A percentile compares a stretch with the other conserved stretches of the same genome.
phyloP scores from a whole-genome alignment of 495 filamentous ascomycete genomes.

The Aspergillus kassunensis region DNA sequence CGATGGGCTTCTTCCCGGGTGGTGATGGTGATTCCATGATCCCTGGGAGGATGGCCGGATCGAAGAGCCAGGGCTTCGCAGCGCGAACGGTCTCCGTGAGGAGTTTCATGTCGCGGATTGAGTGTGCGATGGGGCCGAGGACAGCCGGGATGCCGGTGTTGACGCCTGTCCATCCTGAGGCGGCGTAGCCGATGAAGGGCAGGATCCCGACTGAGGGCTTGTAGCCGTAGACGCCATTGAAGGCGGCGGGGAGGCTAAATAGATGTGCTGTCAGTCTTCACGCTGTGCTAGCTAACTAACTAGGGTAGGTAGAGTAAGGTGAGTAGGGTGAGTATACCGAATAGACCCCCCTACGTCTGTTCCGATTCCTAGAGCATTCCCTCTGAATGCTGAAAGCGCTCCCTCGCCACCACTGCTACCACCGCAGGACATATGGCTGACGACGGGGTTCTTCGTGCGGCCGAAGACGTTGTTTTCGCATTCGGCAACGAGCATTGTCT shows the following conservation, averaged over 20 bases:
- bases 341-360: background rate
- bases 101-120: background rate
- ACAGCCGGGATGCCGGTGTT: conserved; percentile 1
- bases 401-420: conserved; percentile 7
- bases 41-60: background rate
- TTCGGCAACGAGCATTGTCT: conserved; percentile 4
- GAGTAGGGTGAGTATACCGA: background rate
- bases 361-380: background rate
- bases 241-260: background rate
- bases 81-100: background rate
- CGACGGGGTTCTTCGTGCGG: background rate
- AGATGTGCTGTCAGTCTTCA: too few relatives aligned
- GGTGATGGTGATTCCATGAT: background rate
- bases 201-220: background rate
- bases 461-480: conserved; percentile 4
- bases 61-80: background rate
- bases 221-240: conserved; percentile 2
- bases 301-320: too few relatives aligned
- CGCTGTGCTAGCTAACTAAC: too few relatives aligned
- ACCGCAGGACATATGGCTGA: background rate
- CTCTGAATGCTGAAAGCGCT: background rate
- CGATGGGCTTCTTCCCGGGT: background rate
- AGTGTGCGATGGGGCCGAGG: background rate
- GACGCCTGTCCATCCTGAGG: conserved; percentile 1
- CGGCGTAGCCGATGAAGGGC: conserved; percentile 2